phyloP scores from a whole-genome alignment of 2,329 filamentous ascomycete species.

The Dothideomycetes sp. region DNA sequence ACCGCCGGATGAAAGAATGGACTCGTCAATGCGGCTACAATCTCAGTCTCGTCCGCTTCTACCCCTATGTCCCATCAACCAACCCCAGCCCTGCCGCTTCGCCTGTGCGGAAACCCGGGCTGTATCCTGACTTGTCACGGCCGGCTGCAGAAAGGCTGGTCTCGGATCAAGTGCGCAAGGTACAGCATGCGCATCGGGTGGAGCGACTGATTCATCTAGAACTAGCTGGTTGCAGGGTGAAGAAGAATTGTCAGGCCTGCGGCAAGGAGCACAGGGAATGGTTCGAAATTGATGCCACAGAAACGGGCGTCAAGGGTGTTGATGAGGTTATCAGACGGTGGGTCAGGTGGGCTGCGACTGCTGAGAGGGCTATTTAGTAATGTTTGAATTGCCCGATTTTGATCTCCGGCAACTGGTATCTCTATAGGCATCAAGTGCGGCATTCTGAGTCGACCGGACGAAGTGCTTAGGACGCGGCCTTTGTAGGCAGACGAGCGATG shows the following conservation, averaged over 20 bases:
- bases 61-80: constrained; percentile 56
- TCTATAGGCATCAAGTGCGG: too few relatives aligned
- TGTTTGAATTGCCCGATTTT: too few relatives aligned
- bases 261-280: constrained; percentile 84
- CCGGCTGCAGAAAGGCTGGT: constrained; percentile 9
- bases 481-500: too few relatives aligned
- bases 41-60: constrained; percentile 78
- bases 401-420: too few relatives aligned
- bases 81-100: constrained; percentile 13
- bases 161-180: constrained; percentile 45
- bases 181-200: constrained; percentile 76
- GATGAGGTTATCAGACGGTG: constrained; percentile 72
- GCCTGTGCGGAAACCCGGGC: constrained; percentile 13
- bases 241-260: constrained; percentile 61
- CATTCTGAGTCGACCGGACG: background rate
- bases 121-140: constrained; percentile 20
- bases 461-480: background rate
- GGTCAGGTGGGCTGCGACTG: constrained; percentile 75
- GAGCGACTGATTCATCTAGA: constrained; percentile 88
- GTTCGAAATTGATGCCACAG: constrained; percentile 77
- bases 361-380: too few relatives aligned
- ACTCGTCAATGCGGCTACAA: constrained; percentile 83
- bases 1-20: constrained; percentile 87
- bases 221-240: constrained; percentile 50
- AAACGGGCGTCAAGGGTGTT: constrained; percentile 55